phyloP scores from a whole-genome alignment of 129 eudicot genomes.

The Chrysanthemum lavandulifolium region DNA sequence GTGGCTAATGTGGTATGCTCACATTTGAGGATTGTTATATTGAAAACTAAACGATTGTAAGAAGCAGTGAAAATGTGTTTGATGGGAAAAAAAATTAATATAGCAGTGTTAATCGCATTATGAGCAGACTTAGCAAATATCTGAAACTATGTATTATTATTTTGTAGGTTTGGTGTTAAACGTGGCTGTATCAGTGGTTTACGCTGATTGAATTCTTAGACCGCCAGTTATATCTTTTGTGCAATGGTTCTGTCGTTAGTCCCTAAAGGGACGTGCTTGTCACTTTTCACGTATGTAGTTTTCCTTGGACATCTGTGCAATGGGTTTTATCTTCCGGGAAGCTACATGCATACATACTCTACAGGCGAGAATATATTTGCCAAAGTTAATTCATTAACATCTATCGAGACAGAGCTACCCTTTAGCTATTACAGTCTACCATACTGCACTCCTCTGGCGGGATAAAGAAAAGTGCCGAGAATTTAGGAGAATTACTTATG shows the following conservation, averaged over 20 bases:
- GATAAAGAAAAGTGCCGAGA: constrained; percentile 77
- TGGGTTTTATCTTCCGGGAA: constrained; percentile 79
- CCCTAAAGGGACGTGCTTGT: constrained; percentile 43
- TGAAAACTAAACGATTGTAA: constrained; percentile 2
- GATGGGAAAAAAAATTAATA: neutral
- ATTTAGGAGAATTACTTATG: constrained; percentile 79
- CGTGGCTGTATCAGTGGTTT: constrained; percentile 30
- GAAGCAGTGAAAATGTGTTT: neutral
- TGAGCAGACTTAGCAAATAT: constrained; percentile 9
- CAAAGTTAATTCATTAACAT: constrained; percentile 75
- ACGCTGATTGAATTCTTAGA: constrained; percentile 19
- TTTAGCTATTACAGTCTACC: constrained; percentile 80
- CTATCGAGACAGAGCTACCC: constrained; percentile 82
- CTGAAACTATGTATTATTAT: constrained; percentile 7
- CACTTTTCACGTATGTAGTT: constrained; percentile 35
- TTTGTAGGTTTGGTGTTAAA: constrained; percentile 34
- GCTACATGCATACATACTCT: constrained; percentile 82
- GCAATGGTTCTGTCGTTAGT: constrained; percentile 42
- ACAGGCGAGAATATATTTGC: constrained; percentile 52
- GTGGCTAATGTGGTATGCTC: neutral
- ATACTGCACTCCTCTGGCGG: constrained; percentile 61
- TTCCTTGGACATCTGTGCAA: constrained; percentile 38
- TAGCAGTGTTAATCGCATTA: neutral
- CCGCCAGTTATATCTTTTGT: constrained; percentile 5
- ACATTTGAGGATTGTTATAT: constrained; percentile 4